These are phyloP conservation scores for Thinopyrum elongatum DNA, from an alignment of 176 grass and related monocot genomes.

Conservation along the genomic window DNA sequence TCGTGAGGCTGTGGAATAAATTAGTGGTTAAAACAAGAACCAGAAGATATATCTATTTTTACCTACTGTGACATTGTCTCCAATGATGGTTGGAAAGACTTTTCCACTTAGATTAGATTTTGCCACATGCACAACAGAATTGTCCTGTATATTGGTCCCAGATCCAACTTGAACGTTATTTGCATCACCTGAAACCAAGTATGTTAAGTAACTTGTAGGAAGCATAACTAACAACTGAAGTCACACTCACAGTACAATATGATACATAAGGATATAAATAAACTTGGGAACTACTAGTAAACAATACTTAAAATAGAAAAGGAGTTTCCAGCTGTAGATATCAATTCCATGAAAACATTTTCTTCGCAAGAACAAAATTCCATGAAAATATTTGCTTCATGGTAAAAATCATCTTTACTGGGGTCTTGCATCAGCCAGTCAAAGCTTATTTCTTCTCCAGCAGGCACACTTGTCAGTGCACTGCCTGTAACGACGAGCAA, in stretches of 20 bases:
- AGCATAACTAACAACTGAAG: background rate
- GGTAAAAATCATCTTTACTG: background rate
- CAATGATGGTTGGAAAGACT: conserved; percentile 89
- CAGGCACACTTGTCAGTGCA: background rate
- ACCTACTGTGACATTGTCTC: conserved; percentile 91
- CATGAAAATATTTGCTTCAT: background rate
- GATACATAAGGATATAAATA: background rate
- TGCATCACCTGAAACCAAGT: conserved; percentile 63
- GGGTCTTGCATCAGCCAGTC: background rate
- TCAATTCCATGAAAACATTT: background rate
- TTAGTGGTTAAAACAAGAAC: background rate
- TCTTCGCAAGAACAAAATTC: background rate
- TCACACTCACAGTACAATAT: background rate
- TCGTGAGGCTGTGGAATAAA: background rate
- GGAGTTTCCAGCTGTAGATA: background rate
- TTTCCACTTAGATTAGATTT: conserved; percentile 95
- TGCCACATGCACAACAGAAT: conserved; percentile 91
- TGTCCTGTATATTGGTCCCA: conserved; percentile 98
- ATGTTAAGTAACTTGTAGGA: conserved; percentile 6
- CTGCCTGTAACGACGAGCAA: background rate
- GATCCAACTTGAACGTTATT: conserved; percentile 81
- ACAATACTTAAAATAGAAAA: background rate
- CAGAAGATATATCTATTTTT: conserved; percentile 47
- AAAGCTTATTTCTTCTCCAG: background rate
- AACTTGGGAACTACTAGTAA: background rate